Percentiles rank a stretch among this genome's conserved stretches.
These are phyloP conservation scores for Teratosphaeria gauchensis DNA, from an alignment of 2,329 filamentous ascomycete genomes.

Conservation along the genomic window DNA sequence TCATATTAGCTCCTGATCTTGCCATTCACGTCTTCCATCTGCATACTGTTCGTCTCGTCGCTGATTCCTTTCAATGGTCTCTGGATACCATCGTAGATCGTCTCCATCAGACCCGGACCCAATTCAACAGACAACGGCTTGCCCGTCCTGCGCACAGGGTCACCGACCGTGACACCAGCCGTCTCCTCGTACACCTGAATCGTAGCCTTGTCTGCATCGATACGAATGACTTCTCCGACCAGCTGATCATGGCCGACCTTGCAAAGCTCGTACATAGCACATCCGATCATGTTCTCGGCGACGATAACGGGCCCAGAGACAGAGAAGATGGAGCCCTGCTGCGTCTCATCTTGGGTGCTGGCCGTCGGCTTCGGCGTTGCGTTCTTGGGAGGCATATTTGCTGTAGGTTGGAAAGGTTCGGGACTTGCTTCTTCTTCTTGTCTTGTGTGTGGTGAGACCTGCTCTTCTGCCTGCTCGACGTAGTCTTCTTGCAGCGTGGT, in stretches of 20 bases:
- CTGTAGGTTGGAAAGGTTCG: slow-evolving; percentile 8
- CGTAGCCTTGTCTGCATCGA: slow-evolving; percentile 88
- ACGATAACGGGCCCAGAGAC: slow-evolving; percentile 83
- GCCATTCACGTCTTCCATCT: background rate
- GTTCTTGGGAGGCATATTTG: slow-evolving; percentile 26
- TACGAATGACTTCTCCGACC: slow-evolving; percentile 95
- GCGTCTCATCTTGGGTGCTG: slow-evolving; percentile 38
- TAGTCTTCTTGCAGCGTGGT: background rate
- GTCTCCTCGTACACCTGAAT: slow-evolving; percentile 99
- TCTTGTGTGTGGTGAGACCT: slow-evolving; percentile 4
- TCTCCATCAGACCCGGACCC: slow-evolving; percentile 92
- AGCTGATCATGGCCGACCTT: slow-evolving; percentile 86
- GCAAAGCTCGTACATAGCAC: slow-evolving; percentile 99
- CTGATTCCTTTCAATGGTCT: slow-evolving; percentile 82
- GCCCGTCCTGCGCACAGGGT: slow-evolving; percentile 80
- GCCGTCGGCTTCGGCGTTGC: slow-evolving; percentile 3
- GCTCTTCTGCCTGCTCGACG: background rate
- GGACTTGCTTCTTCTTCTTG: slow-evolving; percentile 8
- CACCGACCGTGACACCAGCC: slow-evolving; percentile 89
- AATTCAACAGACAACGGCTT: slow-evolving; percentile 97
- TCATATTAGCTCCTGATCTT: background rate
- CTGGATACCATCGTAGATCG: slow-evolving; percentile 99
- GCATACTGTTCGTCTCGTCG: slow-evolving; percentile 55
- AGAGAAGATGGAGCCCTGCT: slow-evolving; percentile 60
- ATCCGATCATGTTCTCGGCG: slow-evolving; percentile 96